Base-by-base conservation (phyloP, 192 early-diverging fungal genomes). In the Kappamyces sp. region DNA sequence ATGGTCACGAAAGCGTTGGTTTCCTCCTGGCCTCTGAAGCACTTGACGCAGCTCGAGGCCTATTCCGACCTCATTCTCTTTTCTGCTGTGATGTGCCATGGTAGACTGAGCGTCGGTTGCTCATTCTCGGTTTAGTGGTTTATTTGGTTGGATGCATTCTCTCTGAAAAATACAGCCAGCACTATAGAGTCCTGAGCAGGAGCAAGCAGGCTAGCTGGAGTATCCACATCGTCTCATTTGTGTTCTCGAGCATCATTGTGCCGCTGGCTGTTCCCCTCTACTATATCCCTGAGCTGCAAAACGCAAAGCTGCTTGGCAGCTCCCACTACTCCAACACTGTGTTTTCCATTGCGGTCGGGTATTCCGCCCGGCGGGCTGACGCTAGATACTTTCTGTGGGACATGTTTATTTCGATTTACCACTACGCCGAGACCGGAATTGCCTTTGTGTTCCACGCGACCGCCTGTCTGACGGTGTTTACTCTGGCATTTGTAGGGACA, bases 371-470 rank as follows among this genome's bases (percentile, higher is more conserved):
- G 23, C 23, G 23, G 23, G 23, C 23, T 23, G 23, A 23, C 23
- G 23, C 23, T 23, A 23, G 23, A 23, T 59, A 59, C 43, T 97
- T 97, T 75, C 60, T 93, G 44, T 97, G 94, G 94, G 94, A 97
- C 72, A 84, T 83, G 1, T 51, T 84, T 47, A 69, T 87, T 3
- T 85, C 78, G 7, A 60, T 91, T 49, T 72, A 77, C 60, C 77
- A 91, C 60, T 48, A 85, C 38, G 80, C 80, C 57, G 75, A 86
- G 53, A 77, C 81, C 61, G 92, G 90, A 3, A 39, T 86, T 9
- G 89, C 87, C 8, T 92, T 94, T 70, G 85, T 88, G 34, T 60
- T 90, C 12, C 94, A 97, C 61, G 94, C 84, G 7, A 12, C 87
- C 7, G 73, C 82, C 32, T 89, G 88, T 49, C 86, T 92, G 59